Conservation (phyloP, 768 basidiomycete species). For the Mycena capillaripes region DNA sequence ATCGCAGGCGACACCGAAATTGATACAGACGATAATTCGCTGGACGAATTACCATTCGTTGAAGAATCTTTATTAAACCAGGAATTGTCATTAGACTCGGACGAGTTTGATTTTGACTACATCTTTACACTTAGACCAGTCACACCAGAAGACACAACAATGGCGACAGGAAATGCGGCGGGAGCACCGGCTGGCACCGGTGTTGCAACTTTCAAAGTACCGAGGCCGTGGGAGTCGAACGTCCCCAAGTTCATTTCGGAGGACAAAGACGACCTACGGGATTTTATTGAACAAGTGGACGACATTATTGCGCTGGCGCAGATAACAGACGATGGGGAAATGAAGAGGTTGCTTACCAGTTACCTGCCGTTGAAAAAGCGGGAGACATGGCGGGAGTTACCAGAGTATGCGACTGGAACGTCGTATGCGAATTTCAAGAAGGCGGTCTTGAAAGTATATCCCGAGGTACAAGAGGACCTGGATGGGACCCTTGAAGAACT, state of each 20-base stretch:
- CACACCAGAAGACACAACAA: neutral
- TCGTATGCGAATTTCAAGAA: slow-evolving; percentile 15
- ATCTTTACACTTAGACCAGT: slow-evolving; percentile 4
- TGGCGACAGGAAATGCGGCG: too few species aligned
- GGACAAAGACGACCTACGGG: slow-evolving; percentile 21
- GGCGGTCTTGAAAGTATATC: too few species aligned
- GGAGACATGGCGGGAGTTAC: neutral
- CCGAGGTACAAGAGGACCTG: slow-evolving; percentile 19
- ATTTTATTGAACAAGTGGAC: too few species aligned
- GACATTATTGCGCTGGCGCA: too few species aligned
- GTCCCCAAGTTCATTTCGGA: slow-evolving; percentile 28
- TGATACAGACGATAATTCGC: neutral
- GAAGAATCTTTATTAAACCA: slow-evolving; percentile 9
- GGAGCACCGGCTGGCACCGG: too few species aligned
- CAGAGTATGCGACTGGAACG: neutral
- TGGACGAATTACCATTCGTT: neutral
- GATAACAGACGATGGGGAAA: too few species aligned
- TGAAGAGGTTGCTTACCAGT: too few species aligned
- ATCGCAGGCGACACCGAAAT: neutral
- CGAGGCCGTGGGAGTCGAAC: slow-evolving; percentile 28
- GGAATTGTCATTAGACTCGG: slow-evolving; percentile 4
- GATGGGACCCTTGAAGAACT: slow-evolving; percentile 23
- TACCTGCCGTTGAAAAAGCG: too few species aligned
- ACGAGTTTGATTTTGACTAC: neutral
- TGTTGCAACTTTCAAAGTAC: slow-evolving; percentile 25